Evolutionary conservation across 805 yeast genomes (phyloP), one percentile per base, ranked within the genome.

Genomic region (Saturnispora saitoi): DNA sequence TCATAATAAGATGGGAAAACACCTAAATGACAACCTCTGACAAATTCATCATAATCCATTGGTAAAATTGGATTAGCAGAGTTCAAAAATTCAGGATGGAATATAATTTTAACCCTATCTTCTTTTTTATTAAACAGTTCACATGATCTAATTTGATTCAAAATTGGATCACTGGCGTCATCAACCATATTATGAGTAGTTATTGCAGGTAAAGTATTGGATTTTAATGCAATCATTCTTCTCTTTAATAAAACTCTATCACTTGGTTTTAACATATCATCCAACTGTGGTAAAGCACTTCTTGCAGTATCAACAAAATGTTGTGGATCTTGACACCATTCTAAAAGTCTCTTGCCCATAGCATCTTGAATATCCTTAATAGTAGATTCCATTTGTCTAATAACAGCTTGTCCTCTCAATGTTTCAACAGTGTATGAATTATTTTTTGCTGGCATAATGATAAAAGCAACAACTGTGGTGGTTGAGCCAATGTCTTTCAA

Each of bases 1-100:
- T 91, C 99, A 64, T 91, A 91, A 70, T 91, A 91, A 0, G 96
- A 88, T 44, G 99, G 99, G 82, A 91, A 91, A 45, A 91, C 96
- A 65, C 99, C 99, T 66, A 93, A 71, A 68, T 91, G 98, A 65
- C 97, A 90, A 52, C 99, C 99, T 57, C 99, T 78, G 42, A 91
- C 99, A 66, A 91, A 91, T 66, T 91, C 99, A 65, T 91, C 99
- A 66, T 91, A 91, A 67, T 91, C 99, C 49, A 91, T 71, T 17
- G 96, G 84, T 62, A 91, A 74, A 50, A 91, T 85, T 46, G 99
- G 98, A 69, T 91, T 91, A 65, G 88, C 89, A 31, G 96, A 86
- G 70, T 87, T 91, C 58, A 91, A 77, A 64, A 91, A 91, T 68
- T 93, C 99, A 1, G 99, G 99, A 67, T 93, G 99, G 83, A 91